Conservation (phyloP, 352 stramenopile species). For the Phytopythium montanum region DNA sequence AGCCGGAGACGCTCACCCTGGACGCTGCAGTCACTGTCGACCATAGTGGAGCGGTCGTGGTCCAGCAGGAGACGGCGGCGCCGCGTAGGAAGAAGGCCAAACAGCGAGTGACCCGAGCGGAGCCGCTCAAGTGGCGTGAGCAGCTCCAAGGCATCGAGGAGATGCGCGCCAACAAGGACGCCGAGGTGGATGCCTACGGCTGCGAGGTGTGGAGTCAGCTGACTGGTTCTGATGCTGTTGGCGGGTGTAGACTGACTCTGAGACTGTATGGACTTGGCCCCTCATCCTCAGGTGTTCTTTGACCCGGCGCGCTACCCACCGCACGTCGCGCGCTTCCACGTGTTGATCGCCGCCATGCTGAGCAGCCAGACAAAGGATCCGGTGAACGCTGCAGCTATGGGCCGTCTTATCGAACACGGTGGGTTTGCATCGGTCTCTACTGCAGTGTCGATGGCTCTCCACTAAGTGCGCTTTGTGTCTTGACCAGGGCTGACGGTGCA, state of each 20-base stretch:
- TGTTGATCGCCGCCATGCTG: conserved; percentile 95
- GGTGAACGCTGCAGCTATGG: conserved; percentile 77
- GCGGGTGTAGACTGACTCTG: background rate
- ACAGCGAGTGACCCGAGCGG: conserved; percentile 15
- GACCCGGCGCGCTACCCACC: conserved; percentile 26
- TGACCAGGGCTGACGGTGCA: conserved; percentile 78
- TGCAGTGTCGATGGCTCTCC: background rate
- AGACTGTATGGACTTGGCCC: background rate
- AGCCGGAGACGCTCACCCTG: conserved; percentile 1
- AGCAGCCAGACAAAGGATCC: conserved; percentile 97
- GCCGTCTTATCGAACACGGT: conserved; percentile 56
- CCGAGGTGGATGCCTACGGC: conserved; percentile 70
- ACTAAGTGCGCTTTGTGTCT: background rate
- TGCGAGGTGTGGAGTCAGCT: conserved; percentile 45
- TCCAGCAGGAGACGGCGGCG: conserved; percentile 20
- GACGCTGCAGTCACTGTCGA: background rate
- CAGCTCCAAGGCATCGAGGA: conserved; percentile 56
- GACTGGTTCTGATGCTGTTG: background rate
- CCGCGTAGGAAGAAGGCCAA: conserved; percentile 25
- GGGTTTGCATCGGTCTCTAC: background rate
- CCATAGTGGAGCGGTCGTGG: background rate
- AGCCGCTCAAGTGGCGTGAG: conserved; percentile 52
- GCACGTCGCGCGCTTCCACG: conserved; percentile 86
- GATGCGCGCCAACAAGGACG: conserved; percentile 60
- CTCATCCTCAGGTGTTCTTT: conserved; percentile 36